A percentile compares a stretch with the other conserved stretches of the same genome.
Evolutionary conservation across 306 rosid species (phyloP).

Genomic region (Vigna radiata): DNA sequence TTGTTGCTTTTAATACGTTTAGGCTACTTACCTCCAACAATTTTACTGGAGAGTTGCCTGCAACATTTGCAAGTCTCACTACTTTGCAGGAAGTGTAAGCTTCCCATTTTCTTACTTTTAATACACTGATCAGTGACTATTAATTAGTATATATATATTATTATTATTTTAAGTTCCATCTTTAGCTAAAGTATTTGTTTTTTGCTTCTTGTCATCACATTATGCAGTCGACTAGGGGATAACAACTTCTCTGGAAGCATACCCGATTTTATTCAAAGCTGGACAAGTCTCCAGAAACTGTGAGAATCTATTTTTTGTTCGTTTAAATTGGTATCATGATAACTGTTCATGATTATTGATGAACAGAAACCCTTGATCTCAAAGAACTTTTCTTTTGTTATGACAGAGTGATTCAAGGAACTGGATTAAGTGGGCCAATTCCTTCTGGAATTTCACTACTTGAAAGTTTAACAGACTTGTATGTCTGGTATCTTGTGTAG

Average conservation of each 20-base stretch:
- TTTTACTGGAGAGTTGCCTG: constrained; percentile 70
- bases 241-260: constrained; percentile 64
- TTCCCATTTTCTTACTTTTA: neutral
- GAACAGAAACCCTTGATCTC: constrained; percentile 9
- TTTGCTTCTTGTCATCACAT: too few relatives aligned
- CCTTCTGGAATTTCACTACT: constrained; percentile 62
- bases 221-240: constrained; percentile 64
- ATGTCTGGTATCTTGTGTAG: constrained; percentile 36
- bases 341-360: too few relatives aligned
- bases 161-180: neutral
- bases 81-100: constrained; percentile 64
- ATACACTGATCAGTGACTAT: too few relatives aligned
- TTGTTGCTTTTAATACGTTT: neutral
- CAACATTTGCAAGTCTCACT: constrained; percentile 56
- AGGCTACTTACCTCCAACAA: constrained; percentile 70
- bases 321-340: too few relatives aligned
- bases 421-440: constrained; percentile 85
- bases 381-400: neutral
- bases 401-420: constrained; percentile 68
- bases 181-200: neutral
- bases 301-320: constrained; percentile 24
- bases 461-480: constrained; percentile 63
- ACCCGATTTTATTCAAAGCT: constrained; percentile 67
- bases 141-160: neutral
- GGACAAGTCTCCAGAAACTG: constrained; percentile 63